Percentiles rank a stretch among this genome's conserved stretches.
Conservation (phyloP, 106 monocot genomes). For the Phalaenopsis equestris region DNA sequence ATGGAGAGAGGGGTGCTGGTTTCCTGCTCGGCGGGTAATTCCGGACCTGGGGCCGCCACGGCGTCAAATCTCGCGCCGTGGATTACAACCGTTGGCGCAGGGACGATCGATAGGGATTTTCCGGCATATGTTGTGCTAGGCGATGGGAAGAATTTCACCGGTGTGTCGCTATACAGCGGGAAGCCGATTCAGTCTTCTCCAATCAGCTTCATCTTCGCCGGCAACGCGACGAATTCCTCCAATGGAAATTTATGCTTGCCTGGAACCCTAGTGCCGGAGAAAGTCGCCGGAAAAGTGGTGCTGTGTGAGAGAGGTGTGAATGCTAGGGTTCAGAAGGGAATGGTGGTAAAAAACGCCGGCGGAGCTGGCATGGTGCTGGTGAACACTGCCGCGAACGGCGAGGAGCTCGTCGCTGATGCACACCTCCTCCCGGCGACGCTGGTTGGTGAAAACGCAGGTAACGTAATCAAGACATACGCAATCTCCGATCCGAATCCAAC, state of each 20-base stretch:
- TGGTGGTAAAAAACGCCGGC: slow-evolving; percentile 72
- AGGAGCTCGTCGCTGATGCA: slow-evolving; percentile 95
- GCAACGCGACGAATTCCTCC: slow-evolving; percentile 72
- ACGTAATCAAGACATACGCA: slow-evolving; percentile 47
- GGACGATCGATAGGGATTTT: slow-evolving; percentile 91
- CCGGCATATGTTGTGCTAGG: slow-evolving; percentile 65
- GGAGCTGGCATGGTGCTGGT: slow-evolving; percentile 81
- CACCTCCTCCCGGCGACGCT: slow-evolving; percentile 76
- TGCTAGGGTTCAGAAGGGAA: slow-evolving; percentile 82
- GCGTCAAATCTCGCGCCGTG: slow-evolving; percentile 89
- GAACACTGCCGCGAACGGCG: slow-evolving; percentile 81
- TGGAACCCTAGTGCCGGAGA: slow-evolving; percentile 62
- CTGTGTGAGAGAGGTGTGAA: slow-evolving; percentile 87
- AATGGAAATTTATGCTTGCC: slow-evolving; percentile 84
- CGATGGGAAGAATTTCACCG: slow-evolving; percentile 79
- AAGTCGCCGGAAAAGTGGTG: slow-evolving; percentile 82
- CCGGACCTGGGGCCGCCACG: slow-evolving; percentile 51
- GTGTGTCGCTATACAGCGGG: slow-evolving; percentile 84
- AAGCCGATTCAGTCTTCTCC: slow-evolving; percentile 29
- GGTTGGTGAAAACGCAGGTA: slow-evolving; percentile 63
- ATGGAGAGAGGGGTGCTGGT: slow-evolving; percentile 84
- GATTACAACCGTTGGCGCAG: slow-evolving; percentile 96
- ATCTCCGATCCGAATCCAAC: slow-evolving; percentile 45
- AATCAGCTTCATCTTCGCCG: slow-evolving; percentile 70
- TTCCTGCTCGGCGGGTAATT: slow-evolving; percentile 92